Conservation (phyloP, 495 filamentous ascomycete species). For the Pyrenula aspistea region DNA sequence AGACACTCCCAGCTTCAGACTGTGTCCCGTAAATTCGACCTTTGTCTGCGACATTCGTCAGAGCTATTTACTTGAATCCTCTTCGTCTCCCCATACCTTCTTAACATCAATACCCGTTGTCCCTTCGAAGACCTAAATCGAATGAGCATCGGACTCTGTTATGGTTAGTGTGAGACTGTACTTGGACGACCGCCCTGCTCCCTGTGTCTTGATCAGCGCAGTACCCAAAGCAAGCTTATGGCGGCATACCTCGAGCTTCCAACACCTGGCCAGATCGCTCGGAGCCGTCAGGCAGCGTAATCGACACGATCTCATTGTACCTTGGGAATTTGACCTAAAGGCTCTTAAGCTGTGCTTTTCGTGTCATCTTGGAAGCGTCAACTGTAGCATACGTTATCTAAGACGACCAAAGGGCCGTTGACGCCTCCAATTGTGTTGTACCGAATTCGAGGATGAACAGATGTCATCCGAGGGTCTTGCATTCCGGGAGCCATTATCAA, state of each 20-base stretch:
- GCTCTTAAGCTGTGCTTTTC: too few species aligned
- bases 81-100: conserved; percentile 47
- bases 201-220: conserved; percentile 34
- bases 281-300: conserved; percentile 91
- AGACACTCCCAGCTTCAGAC: conserved; percentile 93
- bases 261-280: conserved; percentile 91
- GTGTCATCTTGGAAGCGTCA: neutral
- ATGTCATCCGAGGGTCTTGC: conserved; percentile 69
- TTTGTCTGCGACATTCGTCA: conserved; percentile 46
- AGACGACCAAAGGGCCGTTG: conserved; percentile 93
- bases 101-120: conserved; percentile 96
- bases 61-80: neutral
- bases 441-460: conserved; percentile 70
- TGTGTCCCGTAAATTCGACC: conserved; percentile 95
- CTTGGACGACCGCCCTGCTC: conserved; percentile 84
- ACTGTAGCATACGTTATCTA: conserved; percentile 65
- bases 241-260: conserved; percentile 75
- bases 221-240: neutral
- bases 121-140: conserved; percentile 81
- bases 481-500: conserved; percentile 42
- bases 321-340: conserved; percentile 85
- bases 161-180: conserved; percentile 19
- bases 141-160: conserved; percentile 6
- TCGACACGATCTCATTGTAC: conserved; percentile 94
- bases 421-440: conserved; percentile 99